Percentiles rank a stretch among this genome's conserved stretches.
Evolutionary conservation across 441 rosid species (phyloP).

Genomic region (Cnidoscolus chayamansa): DNA sequence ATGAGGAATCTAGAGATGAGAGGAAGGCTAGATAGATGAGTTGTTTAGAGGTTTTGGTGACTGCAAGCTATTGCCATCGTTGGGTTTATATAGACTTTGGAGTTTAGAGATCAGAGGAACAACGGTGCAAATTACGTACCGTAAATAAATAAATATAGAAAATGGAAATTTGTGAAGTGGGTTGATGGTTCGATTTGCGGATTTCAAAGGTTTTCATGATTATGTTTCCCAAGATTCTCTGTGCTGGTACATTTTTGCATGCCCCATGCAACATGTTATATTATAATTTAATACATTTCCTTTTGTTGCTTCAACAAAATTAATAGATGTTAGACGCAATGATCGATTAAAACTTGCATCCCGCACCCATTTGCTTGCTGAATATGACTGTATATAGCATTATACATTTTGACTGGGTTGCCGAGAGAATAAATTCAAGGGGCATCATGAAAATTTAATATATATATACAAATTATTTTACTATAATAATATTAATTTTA

Average conservation of each 20-base stretch:
- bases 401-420: no score
- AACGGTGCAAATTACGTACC: slow-evolving; percentile 4
- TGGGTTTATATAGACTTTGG: slow-evolving; percentile 34
- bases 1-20: slow-evolving; percentile 3
- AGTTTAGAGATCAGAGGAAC: background rate
- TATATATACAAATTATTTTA: no score
- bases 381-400: no score
- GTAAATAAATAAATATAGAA: slow-evolving; percentile 2
- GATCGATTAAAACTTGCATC: background rate
- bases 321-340: background rate
- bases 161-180: slow-evolving; percentile 4
- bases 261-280: slow-evolving; percentile 36
- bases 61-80: slow-evolving; percentile 6
- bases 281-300: background rate
- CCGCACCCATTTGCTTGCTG: slow-evolving; percentile 8
- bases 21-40: background rate
- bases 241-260: slow-evolving; percentile 28
- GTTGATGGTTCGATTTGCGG: background rate
- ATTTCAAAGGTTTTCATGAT: slow-evolving; percentile 28
- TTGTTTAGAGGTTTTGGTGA: slow-evolving; percentile 16
- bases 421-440: no score
- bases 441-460: no score
- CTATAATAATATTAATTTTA: no score
- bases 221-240: slow-evolving; percentile 29
- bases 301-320: background rate